Conservation (phyloP, 176 grass and related monocot species). For the Ensete ventricosum region DNA sequence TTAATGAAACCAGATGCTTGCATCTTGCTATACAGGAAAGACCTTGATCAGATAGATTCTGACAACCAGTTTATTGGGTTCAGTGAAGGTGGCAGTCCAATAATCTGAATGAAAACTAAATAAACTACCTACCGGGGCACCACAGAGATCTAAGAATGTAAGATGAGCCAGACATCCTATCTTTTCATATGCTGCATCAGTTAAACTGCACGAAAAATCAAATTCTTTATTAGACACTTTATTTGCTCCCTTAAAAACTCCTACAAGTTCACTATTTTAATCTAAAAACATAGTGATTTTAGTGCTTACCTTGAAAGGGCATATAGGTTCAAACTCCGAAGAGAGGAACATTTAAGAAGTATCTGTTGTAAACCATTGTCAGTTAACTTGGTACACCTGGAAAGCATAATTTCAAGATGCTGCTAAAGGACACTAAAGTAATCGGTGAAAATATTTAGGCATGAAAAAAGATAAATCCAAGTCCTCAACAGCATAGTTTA, state of each 20-base stretch:
- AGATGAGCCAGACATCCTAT: slow-evolving; percentile 64
- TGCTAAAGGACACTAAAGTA: not conserved
- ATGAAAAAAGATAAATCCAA: not conserved
- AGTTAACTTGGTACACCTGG: slow-evolving; percentile 85
- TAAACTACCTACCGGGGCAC: slow-evolving; percentile 52
- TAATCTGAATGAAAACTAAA: slow-evolving; percentile 19
- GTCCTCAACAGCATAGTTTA: not conserved
- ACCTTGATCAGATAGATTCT: slow-evolving; percentile 74
- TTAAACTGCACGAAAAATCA: slow-evolving; percentile 49
- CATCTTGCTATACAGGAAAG: slow-evolving; percentile 70
- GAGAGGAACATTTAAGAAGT: slow-evolving; percentile 66
- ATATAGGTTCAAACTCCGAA: slow-evolving; percentile 89
- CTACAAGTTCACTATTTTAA: not conserved
- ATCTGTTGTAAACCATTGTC: slow-evolving; percentile 57
- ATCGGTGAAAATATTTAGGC: not conserved
- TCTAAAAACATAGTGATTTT: slow-evolving; percentile 12
- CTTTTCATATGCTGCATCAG: slow-evolving; percentile 59
- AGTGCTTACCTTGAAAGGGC: slow-evolving; percentile 68
- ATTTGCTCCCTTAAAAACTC: too few relatives aligned
- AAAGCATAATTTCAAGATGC: not conserved
- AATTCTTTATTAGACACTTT: not conserved
- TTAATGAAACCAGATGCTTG: slow-evolving; percentile 50
- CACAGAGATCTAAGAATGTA: slow-evolving; percentile 88
- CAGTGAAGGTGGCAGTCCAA: not conserved
- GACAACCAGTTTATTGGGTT: slow-evolving; percentile 20